Evolutionary conservation across 371 early-diverging fungal genomes (phyloP).

Genomic region (Nosema muscidifuracis): DNA sequence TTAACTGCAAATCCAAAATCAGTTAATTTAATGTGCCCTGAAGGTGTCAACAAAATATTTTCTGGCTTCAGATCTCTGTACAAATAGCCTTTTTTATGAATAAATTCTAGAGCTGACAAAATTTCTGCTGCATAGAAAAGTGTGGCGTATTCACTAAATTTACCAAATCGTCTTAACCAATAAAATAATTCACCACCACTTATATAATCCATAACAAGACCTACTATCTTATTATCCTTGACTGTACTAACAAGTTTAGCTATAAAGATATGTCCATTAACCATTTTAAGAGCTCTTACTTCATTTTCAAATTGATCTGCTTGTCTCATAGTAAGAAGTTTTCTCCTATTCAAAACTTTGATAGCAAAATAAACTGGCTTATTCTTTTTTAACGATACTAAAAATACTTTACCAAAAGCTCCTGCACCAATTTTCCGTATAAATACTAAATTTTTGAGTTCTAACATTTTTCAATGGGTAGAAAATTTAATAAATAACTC

Average conservation of each 20-base stretch:
- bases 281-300: conserved; percentile 75
- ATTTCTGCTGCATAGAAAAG: conserved; percentile 95
- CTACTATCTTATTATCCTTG: conserved; percentile 73
- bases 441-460: conserved; percentile 82
- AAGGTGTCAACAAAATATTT: conserved; percentile 76
- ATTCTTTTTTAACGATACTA: conserved; percentile 70
- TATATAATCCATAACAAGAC: conserved; percentile 83
- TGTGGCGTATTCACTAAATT: conserved; percentile 66
- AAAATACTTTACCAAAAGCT: conserved; percentile 94
- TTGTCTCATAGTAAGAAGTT: conserved; percentile 83
- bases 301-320: conserved; percentile 93
- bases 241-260: conserved; percentile 82
- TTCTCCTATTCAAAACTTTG: conserved; percentile 84
- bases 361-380: conserved; percentile 68
- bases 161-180: conserved; percentile 71
- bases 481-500: no score
- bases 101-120: conserved; percentile 84
- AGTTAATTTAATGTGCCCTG: conserved; percentile 90
- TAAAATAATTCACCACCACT: conserved; percentile 86
- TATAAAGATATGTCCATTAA: conserved; percentile 79
- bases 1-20: conserved; percentile 97
- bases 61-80: conserved; percentile 97
- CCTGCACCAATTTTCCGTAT: conserved; percentile 98
- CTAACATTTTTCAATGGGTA: conserved; percentile 65
- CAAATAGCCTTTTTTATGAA: conserved; percentile 86